Evolutionary conservation across 2,329 filamentous ascomycete species (phyloP), one percentile per base, ranked within the genome.

Genomic region (Pseudogymnoascus pannorum): DNA sequence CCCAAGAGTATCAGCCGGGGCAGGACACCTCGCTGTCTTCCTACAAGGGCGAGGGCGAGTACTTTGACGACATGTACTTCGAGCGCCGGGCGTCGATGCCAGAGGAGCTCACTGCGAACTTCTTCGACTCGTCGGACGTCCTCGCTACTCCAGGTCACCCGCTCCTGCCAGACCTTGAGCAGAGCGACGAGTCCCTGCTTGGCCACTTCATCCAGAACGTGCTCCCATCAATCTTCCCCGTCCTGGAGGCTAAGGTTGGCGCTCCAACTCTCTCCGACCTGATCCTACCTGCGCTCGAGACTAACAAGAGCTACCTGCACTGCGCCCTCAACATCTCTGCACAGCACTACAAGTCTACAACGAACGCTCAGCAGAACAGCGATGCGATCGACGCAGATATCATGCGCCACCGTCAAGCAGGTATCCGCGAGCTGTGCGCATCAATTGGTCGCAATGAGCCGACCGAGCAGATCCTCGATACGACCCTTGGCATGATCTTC

Each of bases 321-420:
- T 97, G 92, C 78, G 97, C 93, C 76, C 80, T 99, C 64, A 95
- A 91, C 79, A 91, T 95, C 63, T 87, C 94, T 7, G 93, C 92
- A 2, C 90, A 95, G 72, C 94, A 99, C 76, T 85, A 90, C 76
- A 97, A 97, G 79, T 42, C 38, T 5, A 42, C 38, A 1, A 85
- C 87, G 2, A 89, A 88, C 0, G 82, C 86, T 71, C 81, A 83
- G 61, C 75, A 87, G 5, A 76, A 82, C 57, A 83, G 81, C 60
- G 88, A 91, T 61, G 86, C 92, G 69, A 87, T 96, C 63, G 91
- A 97, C 75, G 83, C 87, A 65, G 92, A 97, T 72, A 95, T 97
- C 71, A 88, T 96, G 83, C 87, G 90, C 68, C 93, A 97, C 75
- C 88, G 92, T 64, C 95, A 89, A 73, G 87, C 90, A 33, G 93